Evolutionary conservation across 495 filamentous ascomycete species (phyloP).

Genomic region (Tuber magnatum): DNA sequence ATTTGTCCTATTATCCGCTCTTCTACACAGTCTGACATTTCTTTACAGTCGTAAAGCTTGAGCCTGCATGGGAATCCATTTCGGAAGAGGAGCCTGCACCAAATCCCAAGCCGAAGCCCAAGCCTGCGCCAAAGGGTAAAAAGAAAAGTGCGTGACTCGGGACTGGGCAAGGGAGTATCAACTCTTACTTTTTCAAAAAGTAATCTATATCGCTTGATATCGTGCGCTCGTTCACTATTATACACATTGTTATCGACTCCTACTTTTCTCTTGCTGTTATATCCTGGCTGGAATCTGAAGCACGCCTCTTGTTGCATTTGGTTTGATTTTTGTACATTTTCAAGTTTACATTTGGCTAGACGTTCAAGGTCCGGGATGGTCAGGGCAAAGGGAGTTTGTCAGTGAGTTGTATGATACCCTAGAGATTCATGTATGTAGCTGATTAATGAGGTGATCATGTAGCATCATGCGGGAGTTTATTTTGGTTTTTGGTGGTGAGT

Average conservation of each 20-base stretch:
- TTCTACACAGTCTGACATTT: slow-evolving; percentile 21
- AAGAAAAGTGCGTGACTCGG: slow-evolving; percentile 61
- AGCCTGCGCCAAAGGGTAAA: slow-evolving; percentile 50
- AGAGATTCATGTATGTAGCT: not conserved
- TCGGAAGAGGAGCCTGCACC: slow-evolving; percentile 79
- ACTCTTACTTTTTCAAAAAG: slow-evolving; percentile 91
- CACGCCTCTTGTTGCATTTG: not conserved
- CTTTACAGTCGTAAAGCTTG: slow-evolving; percentile 74
- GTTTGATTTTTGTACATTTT: not conserved
- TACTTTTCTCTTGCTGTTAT: too few species aligned
- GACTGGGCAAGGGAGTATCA: slow-evolving; percentile 76
- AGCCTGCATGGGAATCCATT: slow-evolving; percentile 88
- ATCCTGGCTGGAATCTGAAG: too few species aligned
- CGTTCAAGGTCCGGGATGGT: not conserved
- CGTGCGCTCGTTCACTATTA: not conserved
- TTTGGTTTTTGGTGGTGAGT: too few species aligned
- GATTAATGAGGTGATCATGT: not conserved
- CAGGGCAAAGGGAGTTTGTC: not conserved
- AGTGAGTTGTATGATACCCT: not conserved
- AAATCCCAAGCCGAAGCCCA: slow-evolving; percentile 54
- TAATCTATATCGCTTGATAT: slow-evolving; percentile 31
- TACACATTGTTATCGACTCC: not conserved
- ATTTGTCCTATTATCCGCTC: not conserved
- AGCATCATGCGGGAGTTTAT: not conserved
- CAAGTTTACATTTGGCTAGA: not conserved